A percentile compares a stretch with the other conserved stretches of the same genome.
These are phyloP conservation scores for Penicillium desertorum DNA, from an alignment of 495 filamentous ascomycete species.

Conservation along the genomic window DNA sequence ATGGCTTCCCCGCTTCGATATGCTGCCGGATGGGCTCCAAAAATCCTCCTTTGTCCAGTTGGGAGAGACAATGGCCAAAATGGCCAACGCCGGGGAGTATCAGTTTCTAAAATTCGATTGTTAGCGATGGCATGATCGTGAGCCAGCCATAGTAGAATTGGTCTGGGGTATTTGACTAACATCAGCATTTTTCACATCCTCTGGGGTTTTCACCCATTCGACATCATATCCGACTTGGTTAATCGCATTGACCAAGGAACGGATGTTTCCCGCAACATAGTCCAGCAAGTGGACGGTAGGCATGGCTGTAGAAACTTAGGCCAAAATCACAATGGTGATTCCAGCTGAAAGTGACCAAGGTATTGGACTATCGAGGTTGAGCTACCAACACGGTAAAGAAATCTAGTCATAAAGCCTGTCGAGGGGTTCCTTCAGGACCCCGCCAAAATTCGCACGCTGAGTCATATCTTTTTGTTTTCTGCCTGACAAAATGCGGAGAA, in stretches of 20 bases:
- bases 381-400: neutral
- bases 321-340: neutral
- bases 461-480: constrained; percentile 33
- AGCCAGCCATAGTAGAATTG: neutral
- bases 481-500: constrained; percentile 24
- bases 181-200: constrained; percentile 80
- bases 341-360: neutral
- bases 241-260: constrained; percentile 94
- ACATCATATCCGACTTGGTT: constrained; percentile 90
- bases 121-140: constrained; percentile 18
- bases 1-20: constrained; percentile 84
- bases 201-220: constrained; percentile 84
- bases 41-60: constrained; percentile 77
- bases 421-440: constrained; percentile 18
- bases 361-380: neutral
- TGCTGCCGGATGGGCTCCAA: constrained; percentile 74
- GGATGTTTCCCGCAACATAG: constrained; percentile 83
- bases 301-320: constrained; percentile 50
- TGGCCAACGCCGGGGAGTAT: constrained; percentile 96
- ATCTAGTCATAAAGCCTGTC: neutral
- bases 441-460: constrained; percentile 31
- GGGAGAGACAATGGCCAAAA: constrained; percentile 91
- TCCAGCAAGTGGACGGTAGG: constrained; percentile 90
- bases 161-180: constrained; percentile 46
- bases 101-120: constrained; percentile 57